Evolutionary conservation across 2,329 filamentous ascomycete species (phyloP).

Genomic region (Samsoniella hepiali): DNA sequence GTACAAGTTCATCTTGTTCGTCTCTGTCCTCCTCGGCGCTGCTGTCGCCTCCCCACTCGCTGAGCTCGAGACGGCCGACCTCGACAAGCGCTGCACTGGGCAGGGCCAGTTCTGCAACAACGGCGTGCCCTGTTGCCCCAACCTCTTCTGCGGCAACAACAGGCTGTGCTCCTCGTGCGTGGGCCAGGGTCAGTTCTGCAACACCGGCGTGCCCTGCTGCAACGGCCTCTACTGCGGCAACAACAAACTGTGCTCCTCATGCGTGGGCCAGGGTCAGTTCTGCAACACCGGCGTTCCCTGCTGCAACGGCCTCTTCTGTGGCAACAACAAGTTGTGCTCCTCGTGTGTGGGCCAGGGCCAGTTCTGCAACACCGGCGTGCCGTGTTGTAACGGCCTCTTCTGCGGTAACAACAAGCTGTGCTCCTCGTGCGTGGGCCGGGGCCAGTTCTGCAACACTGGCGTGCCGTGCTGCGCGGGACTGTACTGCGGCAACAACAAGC

Average conservation of each 20-base stretch:
- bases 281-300: slow-evolving; percentile 6
- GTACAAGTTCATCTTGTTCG: background rate
- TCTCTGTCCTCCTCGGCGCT: background rate
- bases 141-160: slow-evolving; percentile 2
- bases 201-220: slow-evolving; percentile 10
- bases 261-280: background rate
- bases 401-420: background rate
- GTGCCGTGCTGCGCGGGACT: slow-evolving; percentile 9
- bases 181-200: slow-evolving; percentile 5
- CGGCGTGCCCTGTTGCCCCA: slow-evolving; percentile 5
- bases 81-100: slow-evolving; percentile 5
- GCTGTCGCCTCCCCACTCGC: background rate
- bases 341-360: background rate
- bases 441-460: slow-evolving; percentile 7
- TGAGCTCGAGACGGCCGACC: background rate
- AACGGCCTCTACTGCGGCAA: background rate
- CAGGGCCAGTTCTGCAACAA: slow-evolving; percentile 14
- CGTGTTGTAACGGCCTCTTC: background rate
- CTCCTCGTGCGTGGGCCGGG: background rate
- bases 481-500: background rate
- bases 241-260: background rate
- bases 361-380: slow-evolving; percentile 13
- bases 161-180: background rate
- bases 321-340: background rate
- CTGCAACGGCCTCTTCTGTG: background rate